A percentile compares a stretch with the other conserved stretches of the same genome.
Evolutionary conservation across 768 basidiomycete species (phyloP).

Genomic region (Rhodotorula graminis): DNA sequence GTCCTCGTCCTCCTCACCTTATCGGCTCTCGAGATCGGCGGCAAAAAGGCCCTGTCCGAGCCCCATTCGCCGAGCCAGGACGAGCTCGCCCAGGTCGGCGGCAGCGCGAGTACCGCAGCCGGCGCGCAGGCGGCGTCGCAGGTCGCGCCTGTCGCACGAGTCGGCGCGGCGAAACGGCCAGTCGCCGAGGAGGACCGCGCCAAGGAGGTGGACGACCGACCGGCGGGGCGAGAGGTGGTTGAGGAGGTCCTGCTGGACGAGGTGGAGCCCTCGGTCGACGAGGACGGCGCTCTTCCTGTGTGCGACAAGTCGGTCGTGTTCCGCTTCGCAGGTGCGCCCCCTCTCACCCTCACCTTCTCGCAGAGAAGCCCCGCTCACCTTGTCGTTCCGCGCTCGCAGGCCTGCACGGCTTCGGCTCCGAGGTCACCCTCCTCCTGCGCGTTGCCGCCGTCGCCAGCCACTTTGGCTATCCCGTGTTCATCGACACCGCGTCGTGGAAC

Average conservation of each 20-base stretch:
- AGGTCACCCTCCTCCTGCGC: slow-evolving; percentile 26
- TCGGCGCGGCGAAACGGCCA: background rate
- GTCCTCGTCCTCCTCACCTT: slow-evolving; percentile 1
- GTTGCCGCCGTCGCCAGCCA: slow-evolving; percentile 18
- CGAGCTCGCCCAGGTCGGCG: background rate
- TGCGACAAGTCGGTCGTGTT: slow-evolving; percentile 27
- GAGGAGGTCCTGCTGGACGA: background rate
- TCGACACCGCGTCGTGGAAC: slow-evolving; percentile 29
- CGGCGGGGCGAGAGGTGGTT: background rate
- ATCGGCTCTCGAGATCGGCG: background rate
- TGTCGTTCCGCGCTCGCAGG: background rate
- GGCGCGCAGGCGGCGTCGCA: background rate
- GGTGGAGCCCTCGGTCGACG: background rate
- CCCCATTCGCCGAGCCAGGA: background rate
- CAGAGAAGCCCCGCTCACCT: background rate
- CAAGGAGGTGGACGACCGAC: background rate
- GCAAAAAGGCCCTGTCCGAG: background rate
- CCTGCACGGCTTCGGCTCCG: slow-evolving; percentile 33
- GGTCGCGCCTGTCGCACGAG: background rate
- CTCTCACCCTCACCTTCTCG: background rate
- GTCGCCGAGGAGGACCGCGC: background rate
- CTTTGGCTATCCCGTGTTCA: slow-evolving; percentile 29
- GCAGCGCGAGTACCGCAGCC: too few species aligned
- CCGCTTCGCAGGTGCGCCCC: slow-evolving; percentile 23
- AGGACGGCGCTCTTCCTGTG: background rate